Evolutionary conservation across 2,329 filamentous ascomycete species (phyloP), one percentile per base, ranked within the genome.

Genomic region (Hypoxylon rubiginosum): DNA sequence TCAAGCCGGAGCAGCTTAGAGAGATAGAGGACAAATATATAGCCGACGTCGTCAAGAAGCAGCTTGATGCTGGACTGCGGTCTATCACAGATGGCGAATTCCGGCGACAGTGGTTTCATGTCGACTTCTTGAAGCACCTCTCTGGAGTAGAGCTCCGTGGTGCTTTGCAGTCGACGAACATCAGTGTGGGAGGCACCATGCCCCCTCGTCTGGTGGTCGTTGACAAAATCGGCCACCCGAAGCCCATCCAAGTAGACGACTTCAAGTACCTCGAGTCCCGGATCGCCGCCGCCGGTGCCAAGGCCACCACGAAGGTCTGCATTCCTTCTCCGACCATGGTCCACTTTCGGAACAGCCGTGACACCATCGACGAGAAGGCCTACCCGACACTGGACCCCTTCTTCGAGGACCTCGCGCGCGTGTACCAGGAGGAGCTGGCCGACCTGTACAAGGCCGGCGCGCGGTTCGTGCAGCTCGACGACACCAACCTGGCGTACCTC

Each of bases 261-360:
- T 88, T 83, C 79, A 76, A 81, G 62, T 87, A 83, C 77, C 82
- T 88, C 56, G 81, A 85, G 76, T 72, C 78, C 30, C 80, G 80
- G 48, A 84, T 86, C 74, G 75, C 74, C 24, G 72, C 74, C 17
- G 59, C 71, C 28, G 77, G 76, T 54, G 78, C 74, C 56, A 76
- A 77, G 56, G 76, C 74, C 49, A 83, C 79, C 2, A 81, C 83
- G 43, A 88, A 88, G 75, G 85, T 88, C 32, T 85, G 84, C 79
- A 87, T 88, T 64, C 85, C 86, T 3, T 82, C 79, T 43, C 86
- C 86, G 11, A 88, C 86, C n/a, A 87, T 87, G 85, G 82, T 87
- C 54, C 85, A 88, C 74, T 88, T 88, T 81, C 83, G 85, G 62
- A 84, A 85, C 65, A 84, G 82, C 10, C 80, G 85, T 32, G 83